Evolutionary conservation across 106 monocot genomes (phyloP), one percentile per base, ranked within the genome.

Genomic region (Dioscorea zingiberensis): DNA sequence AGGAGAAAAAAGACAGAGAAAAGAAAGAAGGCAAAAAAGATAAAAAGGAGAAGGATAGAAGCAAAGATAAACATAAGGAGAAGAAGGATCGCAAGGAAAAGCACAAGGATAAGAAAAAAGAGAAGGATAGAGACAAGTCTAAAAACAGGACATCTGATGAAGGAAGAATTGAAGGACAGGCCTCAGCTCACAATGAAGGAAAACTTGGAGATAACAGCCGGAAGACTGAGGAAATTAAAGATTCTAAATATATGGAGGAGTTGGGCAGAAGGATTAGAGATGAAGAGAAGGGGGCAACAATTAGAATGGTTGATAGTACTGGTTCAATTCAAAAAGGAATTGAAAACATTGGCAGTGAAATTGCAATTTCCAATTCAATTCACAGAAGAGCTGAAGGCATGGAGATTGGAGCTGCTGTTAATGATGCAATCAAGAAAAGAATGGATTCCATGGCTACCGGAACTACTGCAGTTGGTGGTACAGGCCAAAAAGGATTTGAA

Each of bases 21-120:
- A 64, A 44, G 29, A 53, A 24, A 64, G 63, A 72, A 55, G 21
- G 61, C 6, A 78, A 54, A 75, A 81, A 63, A 49, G 78, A 72
- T 24, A 71, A 75, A 7, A 71, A 74, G 58, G 69, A 77, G 44
- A 65, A 61, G 62, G 69, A 55, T 65, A 78, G 64, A 75, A 75
- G 71, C 64, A 81, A 86, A 70, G 72, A 80, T 58, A 83, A 73
- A 58, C 70, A 80, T 54, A 82, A 83, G 73, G 74, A 77, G 55
- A 70, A 87, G 30, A 25, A 45, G 46, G 76, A 78, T 28, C 69
- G 73, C 32, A 73, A 75, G 38, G 57, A 66, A 44, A 77, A 74
- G 65, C 69, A 78, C 21, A 72, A 66, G 47, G 57, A 68, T 27
- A 82, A 79, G 68, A 76, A 73, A 25, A 77, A 68, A 58, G 74